Evolutionary conservation across 345 rosid genomes (phyloP), one percentile per base, ranked within the genome.

Genomic region (Physaria fendleri): DNA sequence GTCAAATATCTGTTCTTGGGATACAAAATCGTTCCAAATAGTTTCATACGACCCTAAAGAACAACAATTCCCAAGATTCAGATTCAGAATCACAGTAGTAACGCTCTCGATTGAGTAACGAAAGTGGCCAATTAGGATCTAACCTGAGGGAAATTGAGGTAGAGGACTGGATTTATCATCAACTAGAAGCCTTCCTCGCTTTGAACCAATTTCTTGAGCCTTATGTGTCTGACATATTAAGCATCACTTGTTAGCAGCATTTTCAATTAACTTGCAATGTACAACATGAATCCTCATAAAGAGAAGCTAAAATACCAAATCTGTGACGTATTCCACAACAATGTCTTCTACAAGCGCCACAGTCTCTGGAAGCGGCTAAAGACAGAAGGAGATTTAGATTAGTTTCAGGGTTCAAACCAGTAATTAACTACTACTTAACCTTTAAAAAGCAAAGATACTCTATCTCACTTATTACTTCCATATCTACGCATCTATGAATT

Each of bases 281-380:
- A 38, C 33, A 23, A 42, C 3, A 50, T 3, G 25, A 12, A 30
- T 51, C 56, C 15, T 8, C 6, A 17, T 9, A 16, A 1, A 10
- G 11, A 41, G 4, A 59, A 34, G 10, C 10, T 62, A 45, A 74
- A 74, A 40, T 79, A 89, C 99, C 88, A 89, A 45, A 78, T 93
- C 97, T 15, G 90, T 85, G 37, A 86, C 91, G 30, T 87, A 89
- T 65, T 93, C 97, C 56, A 93, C 83, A 42, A 86, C 95, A 74
- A 92, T 84, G 75, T 92, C 97, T 69, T 92, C 94, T 45, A 87
- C 87, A 53, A 89, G 94, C 0, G 94, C 85, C 74, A 93, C 90
- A n/a, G 79, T 74, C 77, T 93, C 95, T 42, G 94, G 95, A 76
- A 86, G 90, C 10, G 95, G 91, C 99, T 89, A 83, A 56, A 48